Conservation (phyloP, 2,329 filamentous ascomycete genomes). For the Samsoniella hepiali region DNA sequence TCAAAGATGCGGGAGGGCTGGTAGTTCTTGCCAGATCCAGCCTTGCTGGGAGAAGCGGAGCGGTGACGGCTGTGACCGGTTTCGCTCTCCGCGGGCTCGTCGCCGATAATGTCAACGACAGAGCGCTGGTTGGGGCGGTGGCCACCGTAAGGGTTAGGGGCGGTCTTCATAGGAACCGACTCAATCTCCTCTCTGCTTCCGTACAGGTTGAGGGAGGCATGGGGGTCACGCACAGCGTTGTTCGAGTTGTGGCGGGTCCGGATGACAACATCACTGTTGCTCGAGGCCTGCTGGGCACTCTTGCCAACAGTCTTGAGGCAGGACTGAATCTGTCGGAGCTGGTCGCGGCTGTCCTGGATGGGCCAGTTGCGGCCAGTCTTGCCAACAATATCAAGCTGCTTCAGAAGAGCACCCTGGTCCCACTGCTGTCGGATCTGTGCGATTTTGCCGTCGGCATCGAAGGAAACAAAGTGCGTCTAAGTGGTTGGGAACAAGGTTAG, state of each 20-base stretch:
- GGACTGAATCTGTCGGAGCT: conserved; percentile 70
- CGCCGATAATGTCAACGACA: conserved; percentile 68
- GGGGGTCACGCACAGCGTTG: conserved; percentile 58
- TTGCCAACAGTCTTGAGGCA: conserved; percentile 52
- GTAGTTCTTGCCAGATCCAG: conserved; percentile 58
- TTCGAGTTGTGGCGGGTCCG: conserved; percentile 52
- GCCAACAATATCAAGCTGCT: conserved; percentile 91
- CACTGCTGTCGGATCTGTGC: conserved; percentile 84
- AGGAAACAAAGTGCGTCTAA: conserved; percentile 84
- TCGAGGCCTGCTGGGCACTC: conserved; percentile 30
- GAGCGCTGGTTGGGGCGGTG: conserved; percentile 62
- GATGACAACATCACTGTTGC: conserved; percentile 36
- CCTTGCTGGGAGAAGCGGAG: conserved; percentile 45
- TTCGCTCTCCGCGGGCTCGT: conserved; percentile 40
- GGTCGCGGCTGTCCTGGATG: conserved; percentile 81
- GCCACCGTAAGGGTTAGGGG: conserved; percentile 61
- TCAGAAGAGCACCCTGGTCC: conserved; percentile 92
- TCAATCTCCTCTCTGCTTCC: conserved; percentile 63
- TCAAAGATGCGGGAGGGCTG: conserved; percentile 63
- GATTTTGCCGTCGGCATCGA: conserved; percentile 75
- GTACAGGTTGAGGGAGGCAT: conserved; percentile 73
- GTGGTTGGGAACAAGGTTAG: conserved; percentile 1
- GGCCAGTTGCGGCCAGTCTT: conserved; percentile 91
- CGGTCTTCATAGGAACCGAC: conserved; percentile 41
- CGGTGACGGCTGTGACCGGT: conserved; percentile 39